phyloP scores from a whole-genome alignment of 768 basidiomycete species.

The Pleurotus citrinopileatus region DNA sequence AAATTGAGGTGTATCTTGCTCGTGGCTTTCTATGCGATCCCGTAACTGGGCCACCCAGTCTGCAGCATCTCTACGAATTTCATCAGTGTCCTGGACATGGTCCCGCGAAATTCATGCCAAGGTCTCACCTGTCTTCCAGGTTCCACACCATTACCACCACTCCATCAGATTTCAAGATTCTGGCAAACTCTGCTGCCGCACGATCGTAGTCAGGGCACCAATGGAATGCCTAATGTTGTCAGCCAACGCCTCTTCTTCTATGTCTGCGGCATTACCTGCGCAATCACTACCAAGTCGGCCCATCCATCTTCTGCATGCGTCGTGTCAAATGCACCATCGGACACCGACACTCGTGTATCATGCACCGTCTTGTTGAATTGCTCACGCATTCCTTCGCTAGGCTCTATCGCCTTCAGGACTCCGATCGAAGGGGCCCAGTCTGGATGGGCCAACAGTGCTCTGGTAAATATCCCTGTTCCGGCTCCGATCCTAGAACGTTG shows the following conservation, averaged over 20 bases:
- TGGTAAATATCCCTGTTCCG: conserved; percentile 89
- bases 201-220: conserved; percentile 83
- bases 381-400: conserved; percentile 82
- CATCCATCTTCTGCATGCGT: conserved; percentile 60
- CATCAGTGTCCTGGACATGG: not conserved
- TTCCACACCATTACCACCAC: conserved; percentile 84
- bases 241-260: not conserved
- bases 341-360: conserved; percentile 50
- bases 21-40: conserved; percentile 64
- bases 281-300: conserved; percentile 78
- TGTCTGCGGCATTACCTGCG: conserved; percentile 48
- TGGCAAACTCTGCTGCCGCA: conserved; percentile 73
- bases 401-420: conserved; percentile 72
- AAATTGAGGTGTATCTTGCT: conserved; percentile 79
- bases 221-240: conserved; percentile 75
- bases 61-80: conserved; percentile 44
- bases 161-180: conserved; percentile 78
- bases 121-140: conserved; percentile 69
- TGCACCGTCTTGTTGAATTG: conserved; percentile 56
- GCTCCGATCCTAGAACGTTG: conserved; percentile 59
- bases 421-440: conserved; percentile 49
- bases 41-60: conserved; percentile 77
- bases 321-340: conserved; percentile 70
- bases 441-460: conserved; percentile 68
- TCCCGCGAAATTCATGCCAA: not conserved